phyloP scores from a whole-genome alignment of 208 protist genomes.

The Leishmania martiniquensis region DNA sequence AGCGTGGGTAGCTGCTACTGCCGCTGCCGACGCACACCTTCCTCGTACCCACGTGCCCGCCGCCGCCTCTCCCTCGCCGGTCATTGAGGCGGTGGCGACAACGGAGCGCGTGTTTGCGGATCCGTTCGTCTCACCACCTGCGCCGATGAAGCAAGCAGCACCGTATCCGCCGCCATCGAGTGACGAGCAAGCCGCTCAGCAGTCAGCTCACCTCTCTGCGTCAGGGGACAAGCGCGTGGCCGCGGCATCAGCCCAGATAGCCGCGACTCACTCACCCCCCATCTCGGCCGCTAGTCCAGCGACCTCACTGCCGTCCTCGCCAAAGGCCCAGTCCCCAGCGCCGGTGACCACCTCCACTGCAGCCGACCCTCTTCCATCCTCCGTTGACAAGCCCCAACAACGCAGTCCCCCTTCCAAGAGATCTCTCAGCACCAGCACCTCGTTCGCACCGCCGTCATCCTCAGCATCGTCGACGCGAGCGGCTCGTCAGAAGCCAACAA shows the following conservation, averaged over 20 bases:
- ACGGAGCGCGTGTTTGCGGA: neutral
- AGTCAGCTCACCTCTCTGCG: neutral
- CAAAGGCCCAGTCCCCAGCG: neutral
- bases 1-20: slow-evolving; percentile 18
- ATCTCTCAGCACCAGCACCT: neutral
- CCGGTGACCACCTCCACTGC: neutral
- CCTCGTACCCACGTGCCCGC: neutral
- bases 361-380: neutral
- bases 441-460: neutral
- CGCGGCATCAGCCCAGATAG: neutral
- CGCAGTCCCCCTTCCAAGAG: slow-evolving; percentile 2
- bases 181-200: neutral
- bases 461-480: neutral
- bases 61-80: neutral
- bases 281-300: neutral
- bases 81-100: neutral
- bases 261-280: neutral
- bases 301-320: neutral
- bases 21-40: neutral
- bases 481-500: neutral
- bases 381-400: slow-evolving; percentile 1
- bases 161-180: neutral
- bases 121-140: neutral
- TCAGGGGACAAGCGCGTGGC: neutral
- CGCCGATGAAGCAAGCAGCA: neutral